phyloP scores from a whole-genome alignment of 164 flowering plant genomes.

The Buxus sempervirens region DNA sequence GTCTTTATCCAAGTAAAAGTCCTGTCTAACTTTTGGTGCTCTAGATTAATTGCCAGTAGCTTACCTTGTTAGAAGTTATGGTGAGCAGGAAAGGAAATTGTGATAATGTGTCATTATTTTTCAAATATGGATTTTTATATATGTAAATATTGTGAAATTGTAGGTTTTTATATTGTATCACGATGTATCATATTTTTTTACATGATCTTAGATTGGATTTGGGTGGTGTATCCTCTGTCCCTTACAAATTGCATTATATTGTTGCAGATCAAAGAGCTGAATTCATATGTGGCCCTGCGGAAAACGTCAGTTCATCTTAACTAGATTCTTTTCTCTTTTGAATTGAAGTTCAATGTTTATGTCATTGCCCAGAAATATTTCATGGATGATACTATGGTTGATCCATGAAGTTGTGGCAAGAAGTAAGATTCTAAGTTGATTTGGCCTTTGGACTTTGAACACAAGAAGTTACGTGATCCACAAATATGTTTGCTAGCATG shows the following conservation, averaged over 20 bases:
- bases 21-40: not conserved
- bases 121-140: not conserved
- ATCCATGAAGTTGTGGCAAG: no score
- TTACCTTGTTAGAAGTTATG: not conserved
- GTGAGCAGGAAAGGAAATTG: not conserved
- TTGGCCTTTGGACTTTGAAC: no score
- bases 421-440: no score
- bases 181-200: no score
- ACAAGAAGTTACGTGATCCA: no score
- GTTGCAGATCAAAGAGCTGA: slow-evolving; percentile 94
- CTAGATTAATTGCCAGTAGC: not conserved
- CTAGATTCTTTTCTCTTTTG: no score
- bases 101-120: not conserved
- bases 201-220: not conserved
- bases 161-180: no score
- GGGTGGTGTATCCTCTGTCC: not conserved
- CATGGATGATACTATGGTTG: no score
- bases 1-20: not conserved
- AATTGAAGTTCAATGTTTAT: no score
- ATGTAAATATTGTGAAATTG: no score
- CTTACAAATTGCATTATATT: slow-evolving; percentile 9
- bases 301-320: slow-evolving; percentile 69
- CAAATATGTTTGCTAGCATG: no score
- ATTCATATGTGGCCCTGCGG: slow-evolving; percentile 88
- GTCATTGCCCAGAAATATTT: no score